These are phyloP conservation scores for Aspergillus oerlinghausenensis DNA, from an alignment of 2,329 filamentous ascomycete genomes.

Conservation along the genomic window DNA sequence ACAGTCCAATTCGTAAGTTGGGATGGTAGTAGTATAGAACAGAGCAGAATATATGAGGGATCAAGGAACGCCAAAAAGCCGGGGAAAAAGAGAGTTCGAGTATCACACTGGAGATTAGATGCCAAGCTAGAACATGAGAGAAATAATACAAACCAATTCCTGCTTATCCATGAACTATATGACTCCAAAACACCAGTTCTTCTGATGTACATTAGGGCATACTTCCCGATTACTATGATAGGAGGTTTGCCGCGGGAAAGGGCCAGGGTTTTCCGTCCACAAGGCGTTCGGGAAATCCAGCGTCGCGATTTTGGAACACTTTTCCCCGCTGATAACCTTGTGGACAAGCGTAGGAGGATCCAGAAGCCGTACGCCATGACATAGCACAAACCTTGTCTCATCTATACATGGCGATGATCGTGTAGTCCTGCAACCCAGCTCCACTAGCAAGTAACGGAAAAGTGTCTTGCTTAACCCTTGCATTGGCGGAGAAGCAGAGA, in stretches of 20 bases:
- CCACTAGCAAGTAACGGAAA: constrained; percentile 17
- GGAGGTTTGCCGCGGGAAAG: constrained; percentile 34
- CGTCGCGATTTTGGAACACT: constrained; percentile 19
- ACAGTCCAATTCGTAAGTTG: background rate
- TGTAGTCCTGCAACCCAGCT: constrained; percentile 17
- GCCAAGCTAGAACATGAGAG: constrained; percentile 4
- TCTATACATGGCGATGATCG: constrained; percentile 1
- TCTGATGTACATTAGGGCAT: constrained; percentile 29
- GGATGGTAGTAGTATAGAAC: background rate
- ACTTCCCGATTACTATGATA: constrained; percentile 16
- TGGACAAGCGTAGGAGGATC: constrained; percentile 16
- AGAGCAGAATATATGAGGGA: background rate
- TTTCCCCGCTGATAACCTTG: constrained; percentile 31
- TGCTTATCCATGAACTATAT: constrained; percentile 18
- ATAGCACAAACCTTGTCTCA: constrained; percentile 18
- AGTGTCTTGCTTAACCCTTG: constrained; percentile 15
- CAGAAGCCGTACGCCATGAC: constrained; percentile 19
- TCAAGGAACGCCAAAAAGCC: background rate
- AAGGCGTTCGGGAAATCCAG: constrained; percentile 15
- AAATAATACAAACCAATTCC: constrained; percentile 10
- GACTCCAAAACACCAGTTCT: constrained; percentile 15
- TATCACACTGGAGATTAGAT: background rate
- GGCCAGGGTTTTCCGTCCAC: constrained; percentile 27
- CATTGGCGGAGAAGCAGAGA: constrained; percentile 17
- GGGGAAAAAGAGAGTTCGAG: background rate